Evolutionary conservation across 2,329 filamentous ascomycete genomes (phyloP), one percentile per base, ranked within the genome.

Genomic region (Xylariales sp.): DNA sequence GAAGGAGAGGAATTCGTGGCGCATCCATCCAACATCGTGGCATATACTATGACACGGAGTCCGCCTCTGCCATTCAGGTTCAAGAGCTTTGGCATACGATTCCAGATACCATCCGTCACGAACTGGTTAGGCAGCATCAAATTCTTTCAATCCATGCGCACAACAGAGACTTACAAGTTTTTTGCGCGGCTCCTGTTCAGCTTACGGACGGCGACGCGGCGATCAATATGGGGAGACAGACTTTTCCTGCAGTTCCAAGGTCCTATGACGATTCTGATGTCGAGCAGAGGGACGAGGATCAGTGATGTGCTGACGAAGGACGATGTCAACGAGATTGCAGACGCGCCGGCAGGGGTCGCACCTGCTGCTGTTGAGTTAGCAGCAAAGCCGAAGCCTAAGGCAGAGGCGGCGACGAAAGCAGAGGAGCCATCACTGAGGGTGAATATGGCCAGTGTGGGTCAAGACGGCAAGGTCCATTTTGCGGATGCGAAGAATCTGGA

Each of bases 201-300:
- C 27, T 51, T 94, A 15, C 80, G 88, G 46, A 95, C 89, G 0
- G 82, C 84, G 67, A 73, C 84, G 31, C 77, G 90, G 46, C 78
- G 86, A 55, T 87, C 87, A 1, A 86, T 98, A 43, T 97, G 89
- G 88, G 93, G 93, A 16, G 93, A 98, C 60, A 71, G 91, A 65
- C 71, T 97, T 19, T 97, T 97, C 64, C 70, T 98, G 22, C 86
- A 87, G 57, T 96, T 98, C 60, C 78, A 83, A 43, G 93, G 93
- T 0, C 93, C 93, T 2, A 79, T 78, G 5, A 96, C 86, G 2
- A 78, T 98, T 36, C 73, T 97, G 31, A 71, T 98, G 55, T 94
- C 95, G 49, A 94, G 88, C 39, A 80, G 91, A n/a, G 89, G 83
- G 11, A 79, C 87, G 16, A 76, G 85, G 12, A 68, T 95, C 31